Conservation (phyloP, 352 stramenopile species). For the Globisporangium okanoganense region DNA sequence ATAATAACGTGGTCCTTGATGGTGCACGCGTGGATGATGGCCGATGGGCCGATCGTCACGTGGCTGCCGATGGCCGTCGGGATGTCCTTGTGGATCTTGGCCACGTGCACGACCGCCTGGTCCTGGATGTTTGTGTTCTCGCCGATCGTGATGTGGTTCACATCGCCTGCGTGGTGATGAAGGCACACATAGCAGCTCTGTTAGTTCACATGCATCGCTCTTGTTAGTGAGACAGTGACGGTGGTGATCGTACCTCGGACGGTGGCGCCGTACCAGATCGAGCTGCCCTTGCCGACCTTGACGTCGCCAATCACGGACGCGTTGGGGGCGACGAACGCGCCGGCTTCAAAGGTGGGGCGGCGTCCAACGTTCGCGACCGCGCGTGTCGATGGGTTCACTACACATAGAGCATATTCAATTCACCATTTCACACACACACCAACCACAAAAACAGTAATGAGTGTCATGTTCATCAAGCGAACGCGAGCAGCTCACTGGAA, state of each 20-base stretch:
- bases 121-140: conserved; percentile 93
- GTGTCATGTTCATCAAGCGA: background rate
- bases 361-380: conserved; percentile 69
- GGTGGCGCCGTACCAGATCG: conserved; percentile 92
- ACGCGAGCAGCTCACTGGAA: background rate
- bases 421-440: background rate
- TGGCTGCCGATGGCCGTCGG: conserved; percentile 90
- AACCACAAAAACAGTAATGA: conserved; percentile 2
- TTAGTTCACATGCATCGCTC: background rate
- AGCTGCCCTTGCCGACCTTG: conserved; percentile 87
- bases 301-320: conserved; percentile 92
- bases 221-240: background rate
- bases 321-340: conserved; percentile 89
- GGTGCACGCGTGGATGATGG: conserved; percentile 90
- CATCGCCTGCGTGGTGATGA: conserved; percentile 51
- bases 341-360: conserved; percentile 45
- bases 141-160: conserved; percentile 93
- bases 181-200: background rate
- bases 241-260: conserved; percentile 56
- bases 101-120: conserved; percentile 91
- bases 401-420: no score
- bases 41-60: conserved; percentile 84
- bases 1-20: conserved; percentile 92
- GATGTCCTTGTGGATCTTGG: conserved; percentile 91
- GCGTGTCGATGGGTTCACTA: conserved; percentile 84